phyloP scores from a whole-genome alignment of 176 grass and related monocot genomes.

The Triticum monococcum region DNA sequence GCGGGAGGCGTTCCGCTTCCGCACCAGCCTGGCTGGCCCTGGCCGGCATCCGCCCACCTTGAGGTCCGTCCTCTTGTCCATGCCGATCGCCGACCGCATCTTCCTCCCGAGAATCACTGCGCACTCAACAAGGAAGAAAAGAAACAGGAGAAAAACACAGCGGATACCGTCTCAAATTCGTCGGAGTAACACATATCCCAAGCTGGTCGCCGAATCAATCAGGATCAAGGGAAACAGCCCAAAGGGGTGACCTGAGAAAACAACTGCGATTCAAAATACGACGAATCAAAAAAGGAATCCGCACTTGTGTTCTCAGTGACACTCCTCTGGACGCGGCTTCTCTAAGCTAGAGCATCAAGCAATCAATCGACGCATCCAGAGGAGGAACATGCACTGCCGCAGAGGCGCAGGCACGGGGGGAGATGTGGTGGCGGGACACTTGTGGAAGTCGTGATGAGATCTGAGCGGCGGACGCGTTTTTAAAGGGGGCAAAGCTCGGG shows the following conservation, averaged over 20 bases:
- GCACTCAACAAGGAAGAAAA: too few species aligned
- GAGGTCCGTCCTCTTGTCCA: too few species aligned
- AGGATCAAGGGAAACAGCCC: conserved; percentile 18
- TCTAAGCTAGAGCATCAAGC: background rate
- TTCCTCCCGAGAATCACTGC: too few species aligned
- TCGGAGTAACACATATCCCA: background rate
- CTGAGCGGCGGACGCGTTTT: background rate
- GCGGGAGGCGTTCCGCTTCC: too few species aligned
- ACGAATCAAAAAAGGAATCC: background rate
- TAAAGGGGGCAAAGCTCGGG: background rate
- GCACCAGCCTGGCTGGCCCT: too few species aligned
- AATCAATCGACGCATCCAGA: background rate
- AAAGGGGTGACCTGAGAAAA: conserved; percentile 40
- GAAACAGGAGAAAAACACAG: background rate
- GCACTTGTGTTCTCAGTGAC: conserved; percentile 14
- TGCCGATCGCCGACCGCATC: too few species aligned
- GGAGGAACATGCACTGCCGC: background rate
- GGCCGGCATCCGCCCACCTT: too few species aligned
- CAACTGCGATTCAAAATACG: background rate
- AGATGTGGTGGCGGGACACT: background rate
- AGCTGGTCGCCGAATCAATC: background rate
- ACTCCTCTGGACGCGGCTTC: conserved; percentile 1
- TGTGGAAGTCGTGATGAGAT: too few species aligned
- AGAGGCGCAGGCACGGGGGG: background rate
- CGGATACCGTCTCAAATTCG: background rate